Base-by-base conservation (phyloP, 2,329 filamentous ascomycete species). In the Pestalotiopsis sp. region DNA sequence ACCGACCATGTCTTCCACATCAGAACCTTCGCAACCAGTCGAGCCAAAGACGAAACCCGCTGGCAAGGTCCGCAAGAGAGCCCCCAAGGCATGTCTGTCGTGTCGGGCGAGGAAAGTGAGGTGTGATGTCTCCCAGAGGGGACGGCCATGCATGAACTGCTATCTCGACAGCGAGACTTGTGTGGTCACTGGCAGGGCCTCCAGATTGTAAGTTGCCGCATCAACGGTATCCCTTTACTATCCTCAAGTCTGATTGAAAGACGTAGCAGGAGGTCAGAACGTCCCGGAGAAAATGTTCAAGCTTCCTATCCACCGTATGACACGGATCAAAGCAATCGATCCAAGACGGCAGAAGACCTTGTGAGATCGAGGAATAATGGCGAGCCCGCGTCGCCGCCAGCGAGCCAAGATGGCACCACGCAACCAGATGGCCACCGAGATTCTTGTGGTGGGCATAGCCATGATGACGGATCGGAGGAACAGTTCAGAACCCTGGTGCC, bases 131-230 rank as follows among this genome's bases (percentile, higher is more conserved):
- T 84, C 81, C 56, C 84, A 84, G 70, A 79, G 82, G 68, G 84
- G 83, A 3, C 77, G 80, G 39, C 85, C 84, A 7, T 87, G 82
- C 75, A 86, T 85, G 78, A 86, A 86, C 68, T 87, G 84, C 73
- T 84, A 84, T 60, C 82, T 85, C 67, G 84, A 86, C 71, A 83
- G 82, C 68, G 83, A 86, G 71, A 79, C 78, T 0, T 81, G 81
- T 71, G 74, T 84, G 65, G 77, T 82, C 68, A 82, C 79, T 9
- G 79, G 78, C 57, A 77, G 80, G 69, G 81, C 79, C 23, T 82
- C 79, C 4, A 78, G 78, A 69, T 80, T 81, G 80, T 82, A 71
- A 76, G 81, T 76, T 31, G n/a, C 31, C 14, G n/a, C 58, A 2
- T 14, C 14, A 17, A 60, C 4, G 2, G 11, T 13, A 14, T 5